A percentile compares a stretch with the other conserved stretches of the same genome.
phyloP scores from a whole-genome alignment of 495 filamentous ascomycete species.

The Penicilliopsis zonata region DNA sequence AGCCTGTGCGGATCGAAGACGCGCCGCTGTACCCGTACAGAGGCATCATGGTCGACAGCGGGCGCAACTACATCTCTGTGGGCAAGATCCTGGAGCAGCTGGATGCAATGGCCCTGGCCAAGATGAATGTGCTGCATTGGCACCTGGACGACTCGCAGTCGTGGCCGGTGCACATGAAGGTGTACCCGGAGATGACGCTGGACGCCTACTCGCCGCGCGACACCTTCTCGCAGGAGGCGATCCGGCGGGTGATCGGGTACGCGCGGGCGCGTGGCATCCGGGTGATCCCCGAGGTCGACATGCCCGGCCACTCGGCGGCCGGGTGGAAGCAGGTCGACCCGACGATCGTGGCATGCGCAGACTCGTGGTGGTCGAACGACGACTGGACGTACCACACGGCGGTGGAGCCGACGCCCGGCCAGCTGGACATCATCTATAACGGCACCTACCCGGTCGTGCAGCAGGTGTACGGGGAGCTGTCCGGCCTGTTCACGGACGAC shows the following conservation, averaged over 20 bases:
- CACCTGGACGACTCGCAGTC: slow-evolving; percentile 40
- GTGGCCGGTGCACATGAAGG: slow-evolving; percentile 35
- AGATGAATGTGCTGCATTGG: slow-evolving; percentile 42
- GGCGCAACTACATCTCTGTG: slow-evolving; percentile 36
- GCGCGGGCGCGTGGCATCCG: slow-evolving; percentile 35
- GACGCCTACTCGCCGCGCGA: slow-evolving; percentile 41
- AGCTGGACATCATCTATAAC: slow-evolving; percentile 43
- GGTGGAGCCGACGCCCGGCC: slow-evolving; percentile 44
- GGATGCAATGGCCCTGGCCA: slow-evolving; percentile 38
- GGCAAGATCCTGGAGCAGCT: slow-evolving; percentile 39
- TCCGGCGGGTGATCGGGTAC: slow-evolving; percentile 32
- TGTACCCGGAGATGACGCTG: slow-evolving; percentile 40
- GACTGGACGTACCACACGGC: slow-evolving; percentile 38
- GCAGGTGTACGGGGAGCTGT: slow-evolving; percentile 41
- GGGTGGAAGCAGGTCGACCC: slow-evolving; percentile 45
- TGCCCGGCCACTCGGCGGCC: slow-evolving; percentile 37
- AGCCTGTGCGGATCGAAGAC: slow-evolving; percentile 35
- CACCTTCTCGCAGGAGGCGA: slow-evolving; percentile 23
- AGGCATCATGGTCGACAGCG: slow-evolving; percentile 39
- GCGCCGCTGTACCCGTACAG: slow-evolving; percentile 36
- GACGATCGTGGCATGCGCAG: slow-evolving; percentile 34
- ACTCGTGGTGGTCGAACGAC: slow-evolving; percentile 49
- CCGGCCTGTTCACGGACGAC: slow-evolving; percentile 36
- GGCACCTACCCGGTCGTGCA: slow-evolving; percentile 40
- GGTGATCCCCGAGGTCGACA: slow-evolving; percentile 39